Evolutionary conservation across 2,329 filamentous ascomycete species (phyloP), one percentile per base, ranked within the genome.

Genomic region (Arthrobotrys sphaeroides): DNA sequence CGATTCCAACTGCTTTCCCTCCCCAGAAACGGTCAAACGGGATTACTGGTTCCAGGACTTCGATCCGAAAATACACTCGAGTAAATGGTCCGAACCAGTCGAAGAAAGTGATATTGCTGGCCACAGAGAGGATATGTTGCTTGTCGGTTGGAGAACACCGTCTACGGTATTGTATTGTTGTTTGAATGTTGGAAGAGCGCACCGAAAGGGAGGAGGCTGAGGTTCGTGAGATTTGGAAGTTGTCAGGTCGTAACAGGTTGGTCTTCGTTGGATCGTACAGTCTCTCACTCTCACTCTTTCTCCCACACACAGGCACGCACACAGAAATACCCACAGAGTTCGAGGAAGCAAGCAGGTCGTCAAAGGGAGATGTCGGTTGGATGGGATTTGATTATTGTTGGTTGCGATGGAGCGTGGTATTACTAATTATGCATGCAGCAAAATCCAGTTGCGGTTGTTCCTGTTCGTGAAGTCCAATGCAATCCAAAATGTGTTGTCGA

Each of bases 71-170:
- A 18, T 43, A 28, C 28, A n/a, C 45, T 59, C 51, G 69, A 51
- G 55, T n/a, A 3, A 51, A 13, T 9, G 12, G 42, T 36, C 36
- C 55, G 33, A 31, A 45, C 61, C n/a, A 59, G 53, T 38, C 31
- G 16, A 26, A n/a, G n/a, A n/a, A 59, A 47, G 12, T 38, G 16
- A 57, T 13, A 24, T 59, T 59, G 42, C 45, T 55, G 69, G 43
- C 66, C n/a, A 70, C 42, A 55, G 33, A 22, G 7, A 20, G n/a
- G n/a, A n/a, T n/a, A 47, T 24, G 51, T 12, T 22, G 16, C 57
- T 47, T 57, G 53, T 74, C 64, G 70, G 70, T 64, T 68, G 28
- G 62, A 62, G 51, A 20, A 42, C 33, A 61, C 62, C 51, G 36
- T 57, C 47, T 73, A 64, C 20, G 61, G 61, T 40, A 42, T 53